Evolutionary conservation across 306 rosid species (phyloP), one percentile per base, ranked within the genome.

Genomic region (Quercus ilex): DNA sequence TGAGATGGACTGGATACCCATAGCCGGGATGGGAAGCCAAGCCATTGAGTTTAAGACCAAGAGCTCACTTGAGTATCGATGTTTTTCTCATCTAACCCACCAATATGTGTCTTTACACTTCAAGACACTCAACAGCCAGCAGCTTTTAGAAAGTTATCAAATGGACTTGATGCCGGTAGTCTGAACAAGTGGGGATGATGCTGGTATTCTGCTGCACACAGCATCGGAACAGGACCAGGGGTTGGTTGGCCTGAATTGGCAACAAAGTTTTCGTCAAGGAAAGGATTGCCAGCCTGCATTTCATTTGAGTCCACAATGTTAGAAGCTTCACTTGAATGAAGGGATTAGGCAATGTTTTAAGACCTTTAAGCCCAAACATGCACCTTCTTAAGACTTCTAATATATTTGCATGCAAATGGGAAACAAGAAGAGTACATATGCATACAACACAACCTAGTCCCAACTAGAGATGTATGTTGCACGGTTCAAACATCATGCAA

Each of bases 101-200:
- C 1, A 68, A 49, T 6, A 68, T 3, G 10, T 35, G 15, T 68
- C 46, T 67, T 60, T 26, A 23, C 23, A 64, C 68, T 73, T 55
- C 58, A 4, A 62, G 28, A 69, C 46, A 71, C 30, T 92, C 86
- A 96, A 84, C 94, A 96, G 74, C 98, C 98, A 33, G 99, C 99
- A 52, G 98, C 99, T 83, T 96, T 96, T 41, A 93, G 85, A 83
- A 96, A 96, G 88, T 89, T 82, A 75, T 96, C 99, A 6, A 75
- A 91, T 76, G 99, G 99, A 77, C 94, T 96, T 35, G 99, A 79
- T 18, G 92, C 88, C 3, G 99, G 99, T 74, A 96, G 81, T 76
- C 85, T 85, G 88, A 96, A 93, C 49, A 76, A 64, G 70, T 79
- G 72, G 26, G 88, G 84, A 38, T 76, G 76, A 21, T 85, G 87